Conservation (phyloP, 2,329 filamentous ascomycete genomes). For the Exophiala oligosperma region DNA sequence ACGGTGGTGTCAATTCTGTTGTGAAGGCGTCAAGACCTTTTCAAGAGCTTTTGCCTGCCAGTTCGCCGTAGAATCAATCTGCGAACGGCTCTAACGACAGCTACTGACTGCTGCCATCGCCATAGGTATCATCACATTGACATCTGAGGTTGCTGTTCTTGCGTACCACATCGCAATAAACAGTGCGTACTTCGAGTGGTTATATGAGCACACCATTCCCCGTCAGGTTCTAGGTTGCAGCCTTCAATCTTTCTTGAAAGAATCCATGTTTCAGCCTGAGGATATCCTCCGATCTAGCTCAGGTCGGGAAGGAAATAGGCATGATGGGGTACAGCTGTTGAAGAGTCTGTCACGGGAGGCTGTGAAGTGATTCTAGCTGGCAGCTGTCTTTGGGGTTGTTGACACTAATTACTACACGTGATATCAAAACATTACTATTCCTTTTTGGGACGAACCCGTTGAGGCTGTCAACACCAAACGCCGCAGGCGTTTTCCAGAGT, state of each 20-base stretch:
- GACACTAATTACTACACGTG: not conserved
- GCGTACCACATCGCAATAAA: not conserved
- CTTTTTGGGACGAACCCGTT: not conserved
- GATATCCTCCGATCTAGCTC: not conserved
- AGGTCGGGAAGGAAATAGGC: not conserved
- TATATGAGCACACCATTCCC: not conserved
- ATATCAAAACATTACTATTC: not conserved
- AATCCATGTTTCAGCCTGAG: not conserved
- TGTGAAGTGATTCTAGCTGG: not conserved
- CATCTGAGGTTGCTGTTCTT: not conserved
- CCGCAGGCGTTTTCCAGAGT: too few species aligned
- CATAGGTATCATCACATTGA: not conserved
- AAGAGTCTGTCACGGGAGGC: not conserved
- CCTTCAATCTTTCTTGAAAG: not conserved
- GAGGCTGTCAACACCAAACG: not conserved
- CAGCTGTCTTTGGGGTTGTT: not conserved
- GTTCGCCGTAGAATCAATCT: not conserved
- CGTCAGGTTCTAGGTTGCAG: not conserved
- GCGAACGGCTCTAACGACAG: not conserved
- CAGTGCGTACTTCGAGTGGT: not conserved
- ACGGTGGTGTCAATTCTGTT: not conserved
- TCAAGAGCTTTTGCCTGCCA: not conserved
- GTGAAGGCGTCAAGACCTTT: not conserved
- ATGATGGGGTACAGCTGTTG: not conserved
- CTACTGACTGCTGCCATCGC: constrained; percentile 3